Base-by-base conservation (phyloP, 2,329 filamentous ascomycete species). In the Sporothrix brasiliensis region DNA sequence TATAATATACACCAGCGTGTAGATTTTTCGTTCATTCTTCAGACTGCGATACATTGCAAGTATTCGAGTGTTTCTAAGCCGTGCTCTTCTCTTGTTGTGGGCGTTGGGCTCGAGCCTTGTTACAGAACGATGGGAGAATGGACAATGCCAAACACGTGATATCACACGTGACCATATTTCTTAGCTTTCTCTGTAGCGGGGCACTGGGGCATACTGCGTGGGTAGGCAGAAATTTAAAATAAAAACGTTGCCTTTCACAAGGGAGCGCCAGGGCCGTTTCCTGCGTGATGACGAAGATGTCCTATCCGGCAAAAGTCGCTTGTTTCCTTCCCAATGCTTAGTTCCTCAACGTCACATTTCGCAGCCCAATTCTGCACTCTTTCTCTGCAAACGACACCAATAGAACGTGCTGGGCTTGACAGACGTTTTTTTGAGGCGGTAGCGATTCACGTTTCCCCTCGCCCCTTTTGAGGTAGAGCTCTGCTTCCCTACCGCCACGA, bases 221-320 rank as follows among this genome's bases (percentile, higher is more conserved):
- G 34, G 34, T 34, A 34, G 34, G 34, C 34, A 34, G 34, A 34
- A 34, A 34, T 34, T 34, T 34, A 24, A 44, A 50, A 50, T 44
- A 54, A 56, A 71, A 69, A 67, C 34, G 63, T n/a, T 27, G 54
- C 21, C 49, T 54, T 65, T 67, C 63, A 63, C 65, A 61, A 56
- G 50, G 54, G 16, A 63, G 41, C 54, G 52, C 44, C 54, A 56
- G 47, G 27, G 21, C 24, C 39, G 49, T 39, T 53, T 24, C 67
- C 70, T 71, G 70, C 67, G 70, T 69, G 70, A 71, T 71, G 70
- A 71, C 70, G 70, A 69, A 67, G 67, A 47, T 47, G 27, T 56
- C 54, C 66, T 41, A 44, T 27, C 21, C n/a, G 16, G 58, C 58
- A 21, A 27, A 21, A 24, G 27, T 24, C 47, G 24, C 14, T 61